Evolutionary conservation across 345 rosid genomes (phyloP).

Genomic region (Melastoma malabathricum): DNA sequence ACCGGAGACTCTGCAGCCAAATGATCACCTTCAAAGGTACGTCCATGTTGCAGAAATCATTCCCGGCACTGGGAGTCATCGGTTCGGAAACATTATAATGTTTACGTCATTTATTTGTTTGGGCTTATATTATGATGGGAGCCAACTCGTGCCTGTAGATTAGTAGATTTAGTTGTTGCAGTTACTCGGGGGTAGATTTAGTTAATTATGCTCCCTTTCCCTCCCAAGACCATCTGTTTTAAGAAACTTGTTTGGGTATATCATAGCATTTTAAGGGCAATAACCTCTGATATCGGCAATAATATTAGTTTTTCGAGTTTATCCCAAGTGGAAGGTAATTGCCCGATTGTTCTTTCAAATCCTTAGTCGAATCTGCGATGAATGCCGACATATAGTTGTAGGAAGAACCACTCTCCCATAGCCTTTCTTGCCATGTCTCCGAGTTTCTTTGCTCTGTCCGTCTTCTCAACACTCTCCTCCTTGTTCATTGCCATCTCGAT

Average conservation of each 20-base stretch:
- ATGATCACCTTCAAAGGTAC: conserved; percentile 20
- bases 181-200: too few relatives aligned
- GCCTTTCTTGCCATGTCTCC: conserved; percentile 12
- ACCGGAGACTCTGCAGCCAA: conserved; percentile 13
- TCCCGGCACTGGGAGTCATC: background rate
- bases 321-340: background rate
- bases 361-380: conserved; percentile 12
- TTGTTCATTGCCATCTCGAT: conserved; percentile 13
- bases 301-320: too few relatives aligned
- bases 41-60: conserved; percentile 17
- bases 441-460: conserved; percentile 12
- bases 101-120: background rate
- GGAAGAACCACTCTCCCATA: conserved; percentile 19
- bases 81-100: background rate
- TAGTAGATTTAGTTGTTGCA: too few relatives aligned
- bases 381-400: conserved; percentile 7
- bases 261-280: too few relatives aligned
- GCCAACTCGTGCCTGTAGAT: too few relatives aligned
- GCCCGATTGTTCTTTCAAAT: background rate
- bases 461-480: conserved; percentile 12
- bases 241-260: too few relatives aligned
- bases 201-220: too few relatives aligned
- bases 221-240: too few relatives aligned
- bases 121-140: background rate
- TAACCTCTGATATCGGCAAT: too few relatives aligned